Conservation (phyloP, 352 stramenopile genomes). For the Peronosclerospora sorghi region DNA sequence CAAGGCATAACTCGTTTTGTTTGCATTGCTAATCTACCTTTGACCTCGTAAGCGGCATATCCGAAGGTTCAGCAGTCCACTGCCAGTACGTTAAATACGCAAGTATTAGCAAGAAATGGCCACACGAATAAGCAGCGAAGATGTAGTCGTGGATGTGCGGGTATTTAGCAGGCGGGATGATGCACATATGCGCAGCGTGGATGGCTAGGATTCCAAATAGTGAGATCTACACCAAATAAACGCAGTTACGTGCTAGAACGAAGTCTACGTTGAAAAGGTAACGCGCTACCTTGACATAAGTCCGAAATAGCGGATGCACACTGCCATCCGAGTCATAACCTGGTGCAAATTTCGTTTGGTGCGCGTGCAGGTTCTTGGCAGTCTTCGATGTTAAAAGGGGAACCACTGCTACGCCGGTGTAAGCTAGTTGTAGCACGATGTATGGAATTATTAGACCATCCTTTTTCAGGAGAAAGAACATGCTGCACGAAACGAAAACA, state of each 20-base stretch:
- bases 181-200: slow-evolving; percentile 36
- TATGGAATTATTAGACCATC: slow-evolving; percentile 68
- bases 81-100: slow-evolving; percentile 79
- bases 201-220: slow-evolving; percentile 38
- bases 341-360: slow-evolving; percentile 14
- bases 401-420: slow-evolving; percentile 31
- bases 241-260: slow-evolving; percentile 2
- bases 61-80: slow-evolving; percentile 32
- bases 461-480: slow-evolving; percentile 81
- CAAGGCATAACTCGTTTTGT: neutral
- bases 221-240: slow-evolving; percentile 31
- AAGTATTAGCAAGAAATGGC: slow-evolving; percentile 62
- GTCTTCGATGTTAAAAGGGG: slow-evolving; percentile 25
- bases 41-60: slow-evolving; percentile 11
- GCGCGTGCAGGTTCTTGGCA: slow-evolving; percentile 20
- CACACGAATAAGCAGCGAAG: slow-evolving; percentile 72
- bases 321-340: slow-evolving; percentile 29
- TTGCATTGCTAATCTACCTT: slow-evolving; percentile 29
- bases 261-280: neutral
- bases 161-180: slow-evolving; percentile 44
- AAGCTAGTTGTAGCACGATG: slow-evolving; percentile 44
- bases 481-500: slow-evolving; percentile 27
- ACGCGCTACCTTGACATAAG: slow-evolving; percentile 40
- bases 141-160: slow-evolving; percentile 82
- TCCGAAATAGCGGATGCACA: slow-evolving; percentile 20